Evolutionary conservation across 176 grass and related monocot species (phyloP).

Genomic region (Musa acuminata): DNA sequence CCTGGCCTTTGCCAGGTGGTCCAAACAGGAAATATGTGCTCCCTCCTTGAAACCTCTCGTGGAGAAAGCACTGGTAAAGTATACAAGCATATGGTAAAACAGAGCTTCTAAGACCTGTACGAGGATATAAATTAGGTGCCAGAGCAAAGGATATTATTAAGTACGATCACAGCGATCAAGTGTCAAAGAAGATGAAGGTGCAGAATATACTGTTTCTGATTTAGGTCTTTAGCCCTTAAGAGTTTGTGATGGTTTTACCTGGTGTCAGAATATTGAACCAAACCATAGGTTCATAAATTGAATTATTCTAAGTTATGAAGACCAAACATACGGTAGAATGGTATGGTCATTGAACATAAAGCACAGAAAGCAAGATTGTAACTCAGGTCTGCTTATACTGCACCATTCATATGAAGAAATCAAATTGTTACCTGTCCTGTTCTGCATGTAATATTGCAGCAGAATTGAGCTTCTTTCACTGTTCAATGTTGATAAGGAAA

Average conservation of each 20-base stretch:
- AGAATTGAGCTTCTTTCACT: constrained; percentile 71
- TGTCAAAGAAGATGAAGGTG: not conserved
- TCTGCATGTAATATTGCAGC: constrained; percentile 56
- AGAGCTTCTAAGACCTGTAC: not conserved
- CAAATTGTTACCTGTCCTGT: constrained; percentile 44
- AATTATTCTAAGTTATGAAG: too few relatives aligned
- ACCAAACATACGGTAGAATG: too few relatives aligned
- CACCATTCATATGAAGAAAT: not conserved
- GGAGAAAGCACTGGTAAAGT: constrained; percentile 58
- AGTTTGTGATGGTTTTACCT: too few relatives aligned
- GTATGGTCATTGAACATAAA: too few relatives aligned
- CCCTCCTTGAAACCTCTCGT: constrained; percentile 52
- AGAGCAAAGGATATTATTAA: not conserved
- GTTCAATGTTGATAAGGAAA: constrained; percentile 89
- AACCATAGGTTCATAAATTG: too few relatives aligned
- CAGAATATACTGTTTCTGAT: too few relatives aligned
- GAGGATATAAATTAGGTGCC: not conserved
- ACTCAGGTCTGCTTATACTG: not conserved
- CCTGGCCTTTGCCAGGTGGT: constrained; percentile 45
- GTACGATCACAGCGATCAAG: not conserved
- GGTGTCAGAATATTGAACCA: too few relatives aligned
- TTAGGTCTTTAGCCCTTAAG: too few relatives aligned
- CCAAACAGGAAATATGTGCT: constrained; percentile 81
- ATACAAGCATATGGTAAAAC: not conserved
- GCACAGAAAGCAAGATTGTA: not conserved